Evolutionary conservation across 2,329 filamentous ascomycete species (phyloP).

Genomic region (Berkeleyomyces rouxiae): DNA sequence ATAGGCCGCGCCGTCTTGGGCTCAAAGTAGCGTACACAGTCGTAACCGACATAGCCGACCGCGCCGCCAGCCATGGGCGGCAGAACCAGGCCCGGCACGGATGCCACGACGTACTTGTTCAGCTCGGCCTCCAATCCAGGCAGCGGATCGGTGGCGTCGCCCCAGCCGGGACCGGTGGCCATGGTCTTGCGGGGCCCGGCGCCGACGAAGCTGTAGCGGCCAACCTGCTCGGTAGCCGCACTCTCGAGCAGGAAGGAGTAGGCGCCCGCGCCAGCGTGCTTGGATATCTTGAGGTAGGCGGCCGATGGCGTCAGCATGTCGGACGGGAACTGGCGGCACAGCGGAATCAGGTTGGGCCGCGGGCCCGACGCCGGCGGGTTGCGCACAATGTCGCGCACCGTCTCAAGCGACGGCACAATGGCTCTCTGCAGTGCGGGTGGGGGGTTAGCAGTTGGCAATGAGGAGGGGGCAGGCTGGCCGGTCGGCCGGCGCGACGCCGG

Average conservation of each 20-base stretch:
- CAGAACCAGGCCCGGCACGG: constrained; percentile 65
- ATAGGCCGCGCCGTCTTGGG: constrained; percentile 82
- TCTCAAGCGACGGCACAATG: constrained; percentile 30
- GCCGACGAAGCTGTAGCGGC: constrained; percentile 89
- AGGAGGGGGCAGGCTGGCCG: background rate
- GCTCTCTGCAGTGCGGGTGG: constrained; percentile 21
- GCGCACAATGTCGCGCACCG: constrained; percentile 27
- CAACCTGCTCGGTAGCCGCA: constrained; percentile 82
- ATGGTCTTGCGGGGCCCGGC: constrained; percentile 66
- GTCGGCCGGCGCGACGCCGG: no score
- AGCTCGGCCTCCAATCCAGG: constrained; percentile 70
- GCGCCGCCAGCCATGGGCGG: constrained; percentile 82
- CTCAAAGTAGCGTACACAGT: constrained; percentile 95
- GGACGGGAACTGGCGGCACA: constrained; percentile 73
- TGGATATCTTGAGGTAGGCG: constrained; percentile 81
- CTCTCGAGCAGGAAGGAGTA: constrained; percentile 94
- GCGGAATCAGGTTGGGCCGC: constrained; percentile 56
- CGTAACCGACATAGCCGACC: constrained; percentile 92
- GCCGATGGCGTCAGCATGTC: constrained; percentile 90
- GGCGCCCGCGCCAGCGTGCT: constrained; percentile 47
- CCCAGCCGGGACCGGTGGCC: constrained; percentile 75
- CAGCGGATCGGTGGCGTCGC: constrained; percentile 68
- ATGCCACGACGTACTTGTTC: constrained; percentile 58
- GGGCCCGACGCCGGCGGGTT: constrained; percentile 20
- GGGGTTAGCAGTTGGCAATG: background rate